Conservation (phyloP, 139 green algal genomes). For the Closterium sp. region DNA sequence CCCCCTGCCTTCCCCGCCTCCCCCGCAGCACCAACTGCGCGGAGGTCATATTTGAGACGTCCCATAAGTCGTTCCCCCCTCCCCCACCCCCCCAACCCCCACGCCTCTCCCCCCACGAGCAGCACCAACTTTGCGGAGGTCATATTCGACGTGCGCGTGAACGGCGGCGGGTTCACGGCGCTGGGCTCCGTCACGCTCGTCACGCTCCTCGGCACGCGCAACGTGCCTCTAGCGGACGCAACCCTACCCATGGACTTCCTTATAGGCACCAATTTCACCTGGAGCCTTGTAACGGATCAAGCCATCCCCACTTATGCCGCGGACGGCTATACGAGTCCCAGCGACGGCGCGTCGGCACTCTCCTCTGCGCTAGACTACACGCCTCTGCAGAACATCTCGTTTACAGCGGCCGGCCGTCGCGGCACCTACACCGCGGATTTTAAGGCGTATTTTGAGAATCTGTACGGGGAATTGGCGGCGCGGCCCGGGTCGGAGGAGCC, state of each 20-base stretch:
- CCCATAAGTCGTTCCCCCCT: no score
- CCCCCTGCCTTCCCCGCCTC: no score
- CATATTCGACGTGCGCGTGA: neutral
- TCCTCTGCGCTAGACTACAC: neutral
- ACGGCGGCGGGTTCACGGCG: neutral
- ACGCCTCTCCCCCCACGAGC: neutral
- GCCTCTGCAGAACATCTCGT: neutral
- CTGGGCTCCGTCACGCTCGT: neutral
- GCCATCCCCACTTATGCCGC: neutral
- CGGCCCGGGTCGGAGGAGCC: neutral
- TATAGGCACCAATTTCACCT: neutral
- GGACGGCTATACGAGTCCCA: neutral
- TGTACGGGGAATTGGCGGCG: neutral
- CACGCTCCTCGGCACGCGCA: neutral
- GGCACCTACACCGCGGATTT: neutral
- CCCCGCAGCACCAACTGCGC: no score
- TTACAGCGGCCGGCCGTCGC: neutral
- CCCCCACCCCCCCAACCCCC: no score
- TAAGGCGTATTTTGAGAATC: neutral
- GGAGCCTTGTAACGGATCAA: neutral
- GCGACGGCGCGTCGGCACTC: neutral
- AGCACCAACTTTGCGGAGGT: neutral
- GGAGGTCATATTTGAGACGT: no score
- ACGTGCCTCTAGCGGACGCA: neutral
- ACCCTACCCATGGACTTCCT: constrained; percentile 2